Evolutionary conservation across 345 rosid genomes (phyloP).

Genomic region (Eucalyptus viminalis): DNA sequence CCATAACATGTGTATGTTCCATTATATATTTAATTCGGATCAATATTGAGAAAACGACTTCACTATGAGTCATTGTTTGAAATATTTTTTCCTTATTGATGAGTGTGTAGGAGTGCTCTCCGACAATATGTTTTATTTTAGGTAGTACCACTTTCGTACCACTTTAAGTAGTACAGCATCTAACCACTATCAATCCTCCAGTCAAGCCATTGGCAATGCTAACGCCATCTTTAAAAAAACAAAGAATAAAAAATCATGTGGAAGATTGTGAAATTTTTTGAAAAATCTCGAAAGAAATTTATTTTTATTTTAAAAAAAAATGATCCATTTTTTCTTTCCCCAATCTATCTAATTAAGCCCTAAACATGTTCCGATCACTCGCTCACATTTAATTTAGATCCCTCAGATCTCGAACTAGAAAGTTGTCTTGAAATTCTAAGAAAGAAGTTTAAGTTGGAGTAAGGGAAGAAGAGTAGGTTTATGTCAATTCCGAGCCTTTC

Average conservation of each 20-base stretch:
- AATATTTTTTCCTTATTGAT: background rate
- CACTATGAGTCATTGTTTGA: background rate
- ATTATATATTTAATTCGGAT: background rate
- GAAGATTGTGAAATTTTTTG: background rate
- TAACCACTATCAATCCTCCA: too few species aligned
- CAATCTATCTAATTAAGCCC: background rate
- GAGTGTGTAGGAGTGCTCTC: too few species aligned
- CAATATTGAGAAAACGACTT: background rate
- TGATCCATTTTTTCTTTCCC: background rate
- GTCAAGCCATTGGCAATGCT: background rate
- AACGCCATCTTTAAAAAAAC: background rate
- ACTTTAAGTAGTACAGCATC: too few species aligned
- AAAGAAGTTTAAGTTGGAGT: background rate
- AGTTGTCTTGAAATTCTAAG: too few species aligned
- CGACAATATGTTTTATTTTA: background rate
- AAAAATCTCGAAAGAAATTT: background rate
- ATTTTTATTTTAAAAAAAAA: too few species aligned
- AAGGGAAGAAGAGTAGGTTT: background rate
- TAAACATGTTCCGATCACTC: too few species aligned
- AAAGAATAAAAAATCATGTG: background rate
- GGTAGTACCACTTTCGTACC: background rate
- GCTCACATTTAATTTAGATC: too few species aligned
- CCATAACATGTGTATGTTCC: accelerated
- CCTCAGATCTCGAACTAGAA: accelerated
- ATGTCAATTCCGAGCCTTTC: background rate